Conservation (phyloP, 805 yeast genomes). For the Pichia membranifaciens region DNA sequence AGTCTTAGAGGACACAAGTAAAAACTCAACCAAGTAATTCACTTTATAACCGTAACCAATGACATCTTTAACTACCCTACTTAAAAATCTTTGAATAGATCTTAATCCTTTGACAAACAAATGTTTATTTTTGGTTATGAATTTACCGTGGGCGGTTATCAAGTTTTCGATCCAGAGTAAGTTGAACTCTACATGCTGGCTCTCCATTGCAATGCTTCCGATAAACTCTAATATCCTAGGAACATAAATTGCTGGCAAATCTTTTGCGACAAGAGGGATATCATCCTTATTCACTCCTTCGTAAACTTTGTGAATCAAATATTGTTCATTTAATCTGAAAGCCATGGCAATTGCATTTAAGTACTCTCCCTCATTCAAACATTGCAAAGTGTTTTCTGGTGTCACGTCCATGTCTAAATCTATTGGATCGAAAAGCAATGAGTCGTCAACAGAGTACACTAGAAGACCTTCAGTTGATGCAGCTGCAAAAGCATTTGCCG, state of each 20-base stretch:
- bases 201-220: slow-evolving; percentile 58
- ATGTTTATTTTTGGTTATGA: slow-evolving; percentile 56
- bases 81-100: slow-evolving; percentile 68
- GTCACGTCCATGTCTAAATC: slow-evolving; percentile 92
- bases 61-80: slow-evolving; percentile 70
- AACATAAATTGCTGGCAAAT: slow-evolving; percentile 72
- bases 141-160: slow-evolving; percentile 69
- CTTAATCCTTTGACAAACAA: slow-evolving; percentile 60
- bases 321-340: slow-evolving; percentile 80
- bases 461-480: slow-evolving; percentile 92
- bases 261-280: slow-evolving; percentile 58
- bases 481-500: slow-evolving; percentile 85
- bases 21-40: slow-evolving; percentile 48
- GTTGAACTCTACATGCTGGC: slow-evolving; percentile 81
- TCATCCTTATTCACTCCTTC: slow-evolving; percentile 70
- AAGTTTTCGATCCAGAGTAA: slow-evolving; percentile 73
- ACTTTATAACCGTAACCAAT: slow-evolving; percentile 48
- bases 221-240: slow-evolving; percentile 62
- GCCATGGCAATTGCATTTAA: slow-evolving; percentile 85
- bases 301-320: slow-evolving; percentile 65
- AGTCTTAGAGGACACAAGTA: slow-evolving; percentile 27
- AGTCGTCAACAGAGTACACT: slow-evolving; percentile 72
- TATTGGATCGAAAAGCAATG: slow-evolving; percentile 82
- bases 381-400: slow-evolving; percentile 63
- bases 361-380: slow-evolving; percentile 55